A percentile compares a stretch with the other conserved stretches of the same genome.
Conservation (phyloP, 2,329 filamentous ascomycete species). For the Coniochaeta sp. region DNA sequence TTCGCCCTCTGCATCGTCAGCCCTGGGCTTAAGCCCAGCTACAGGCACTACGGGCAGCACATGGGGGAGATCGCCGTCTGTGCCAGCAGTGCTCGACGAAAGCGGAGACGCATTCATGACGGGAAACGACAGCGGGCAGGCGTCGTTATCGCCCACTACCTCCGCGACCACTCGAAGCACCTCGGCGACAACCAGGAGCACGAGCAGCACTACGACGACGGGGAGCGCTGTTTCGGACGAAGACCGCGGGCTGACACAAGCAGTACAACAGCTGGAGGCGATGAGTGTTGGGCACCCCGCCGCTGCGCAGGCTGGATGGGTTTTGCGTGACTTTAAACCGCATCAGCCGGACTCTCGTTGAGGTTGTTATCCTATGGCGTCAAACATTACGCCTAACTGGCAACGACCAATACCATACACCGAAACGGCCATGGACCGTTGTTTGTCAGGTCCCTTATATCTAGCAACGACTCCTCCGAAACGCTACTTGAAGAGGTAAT, state of each 20-base stretch:
- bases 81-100: not conserved
- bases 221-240: not conserved
- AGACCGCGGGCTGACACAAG: not conserved
- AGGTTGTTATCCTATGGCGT: too few relatives aligned
- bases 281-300: slow-evolving; percentile 1
- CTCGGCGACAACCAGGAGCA: not conserved
- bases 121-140: not conserved
- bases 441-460: too few relatives aligned
- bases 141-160: not conserved
- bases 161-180: too few relatives aligned
- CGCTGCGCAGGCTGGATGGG: slow-evolving; percentile 1
- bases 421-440: too few relatives aligned
- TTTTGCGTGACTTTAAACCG: not conserved
- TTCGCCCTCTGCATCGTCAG: not conserved
- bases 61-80: not conserved
- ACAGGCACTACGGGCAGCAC: not conserved
- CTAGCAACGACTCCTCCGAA: too few relatives aligned
- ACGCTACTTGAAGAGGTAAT: too few relatives aligned
- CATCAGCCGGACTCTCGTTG: not conserved
- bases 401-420: too few relatives aligned
- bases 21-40: too few relatives aligned
- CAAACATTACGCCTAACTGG: too few relatives aligned
- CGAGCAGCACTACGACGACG: not conserved
- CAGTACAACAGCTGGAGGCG: not conserved
- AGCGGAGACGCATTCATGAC: not conserved